Evolutionary conservation across 1,284 basidiomycete genomes (phyloP).

Genomic region (Afroboletus lepidellus): DNA sequence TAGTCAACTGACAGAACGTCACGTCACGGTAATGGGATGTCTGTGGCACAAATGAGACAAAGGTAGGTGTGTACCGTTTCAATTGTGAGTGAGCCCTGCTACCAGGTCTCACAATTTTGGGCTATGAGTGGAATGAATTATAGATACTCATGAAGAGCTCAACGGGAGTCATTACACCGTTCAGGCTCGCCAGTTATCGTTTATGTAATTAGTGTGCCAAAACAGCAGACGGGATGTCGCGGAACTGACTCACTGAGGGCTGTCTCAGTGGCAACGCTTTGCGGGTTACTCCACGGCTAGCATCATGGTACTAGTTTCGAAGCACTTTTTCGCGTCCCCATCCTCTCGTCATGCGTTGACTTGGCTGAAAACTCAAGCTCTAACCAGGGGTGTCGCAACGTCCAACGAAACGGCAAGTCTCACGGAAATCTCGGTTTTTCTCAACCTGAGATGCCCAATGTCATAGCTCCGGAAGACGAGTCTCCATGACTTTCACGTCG

Average conservation of each 20-base stretch:
- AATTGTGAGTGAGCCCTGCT: background rate
- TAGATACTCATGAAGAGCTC: background rate
- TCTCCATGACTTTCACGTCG: conserved; percentile 88
- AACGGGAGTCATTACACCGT: too few species aligned
- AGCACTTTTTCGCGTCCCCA: conserved; percentile 1
- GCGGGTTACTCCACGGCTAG: conserved; percentile 4
- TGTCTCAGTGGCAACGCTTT: background rate
- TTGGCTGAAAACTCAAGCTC: background rate
- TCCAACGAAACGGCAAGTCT: conserved; percentile 21
- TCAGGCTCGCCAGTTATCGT: too few species aligned
- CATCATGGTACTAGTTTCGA: conserved; percentile 15
- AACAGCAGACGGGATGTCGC: background rate
- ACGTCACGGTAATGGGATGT: background rate
- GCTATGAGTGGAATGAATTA: background rate
- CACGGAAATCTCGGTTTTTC: background rate
- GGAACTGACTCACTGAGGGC: background rate
- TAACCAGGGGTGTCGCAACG: conserved; percentile 19
- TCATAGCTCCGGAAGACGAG: conserved; percentile 53
- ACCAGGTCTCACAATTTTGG: background rate
- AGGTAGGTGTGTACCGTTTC: background rate
- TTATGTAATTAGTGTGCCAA: background rate
- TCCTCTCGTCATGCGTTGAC: background rate
- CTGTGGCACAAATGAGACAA: background rate
- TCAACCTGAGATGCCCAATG: conserved; percentile 1
- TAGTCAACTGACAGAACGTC: background rate